These are phyloP conservation scores for Brassica incana DNA, from an alignment of 345 rosid genomes.

Conservation along the genomic window DNA sequence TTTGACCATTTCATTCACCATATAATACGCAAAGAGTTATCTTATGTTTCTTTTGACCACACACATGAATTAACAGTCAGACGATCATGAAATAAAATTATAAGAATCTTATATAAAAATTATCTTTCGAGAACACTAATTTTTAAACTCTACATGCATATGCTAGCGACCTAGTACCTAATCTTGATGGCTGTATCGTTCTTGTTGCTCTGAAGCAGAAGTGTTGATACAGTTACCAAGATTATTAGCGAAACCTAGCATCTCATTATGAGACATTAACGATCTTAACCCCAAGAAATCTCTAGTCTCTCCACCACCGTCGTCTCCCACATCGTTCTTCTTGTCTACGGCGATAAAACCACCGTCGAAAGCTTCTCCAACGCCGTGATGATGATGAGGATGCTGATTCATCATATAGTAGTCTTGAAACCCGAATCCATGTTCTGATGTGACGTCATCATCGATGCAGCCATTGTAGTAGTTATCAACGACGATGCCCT, in stretches of 20 bases:
- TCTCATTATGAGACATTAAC: slow-evolving; percentile 60
- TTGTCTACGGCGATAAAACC: slow-evolving; percentile 23
- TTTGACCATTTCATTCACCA: slow-evolving; percentile 4
- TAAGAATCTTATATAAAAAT: no score
- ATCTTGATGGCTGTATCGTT: slow-evolving; percentile 29
- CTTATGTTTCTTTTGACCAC: background rate
- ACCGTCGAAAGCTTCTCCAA: slow-evolving; percentile 49
- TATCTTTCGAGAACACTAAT: no score
- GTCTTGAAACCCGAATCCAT: slow-evolving; percentile 22
- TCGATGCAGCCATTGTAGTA: slow-evolving; percentile 23
- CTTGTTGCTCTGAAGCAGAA: slow-evolving; percentile 24
- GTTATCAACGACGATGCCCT: no score
- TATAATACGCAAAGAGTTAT: background rate
- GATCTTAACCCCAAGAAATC: slow-evolving; percentile 82
- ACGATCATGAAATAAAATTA: background rate
- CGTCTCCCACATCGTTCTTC: slow-evolving; percentile 4
- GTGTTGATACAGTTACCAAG: slow-evolving; percentile 53
- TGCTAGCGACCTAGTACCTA: background rate
- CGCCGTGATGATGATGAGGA: slow-evolving; percentile 14
- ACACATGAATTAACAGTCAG: background rate
- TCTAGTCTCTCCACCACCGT: slow-evolving; percentile 61
- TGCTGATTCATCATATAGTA: slow-evolving; percentile 29
- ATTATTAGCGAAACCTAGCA: slow-evolving; percentile 59
- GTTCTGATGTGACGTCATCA: slow-evolving; percentile 35
- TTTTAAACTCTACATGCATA: slow-evolving; percentile 21